Percentiles rank a stretch among this genome's conserved stretches.
Evolutionary conservation across 1,139 yeast genomes (phyloP).

Genomic region (Geotrichum carabidarum): DNA sequence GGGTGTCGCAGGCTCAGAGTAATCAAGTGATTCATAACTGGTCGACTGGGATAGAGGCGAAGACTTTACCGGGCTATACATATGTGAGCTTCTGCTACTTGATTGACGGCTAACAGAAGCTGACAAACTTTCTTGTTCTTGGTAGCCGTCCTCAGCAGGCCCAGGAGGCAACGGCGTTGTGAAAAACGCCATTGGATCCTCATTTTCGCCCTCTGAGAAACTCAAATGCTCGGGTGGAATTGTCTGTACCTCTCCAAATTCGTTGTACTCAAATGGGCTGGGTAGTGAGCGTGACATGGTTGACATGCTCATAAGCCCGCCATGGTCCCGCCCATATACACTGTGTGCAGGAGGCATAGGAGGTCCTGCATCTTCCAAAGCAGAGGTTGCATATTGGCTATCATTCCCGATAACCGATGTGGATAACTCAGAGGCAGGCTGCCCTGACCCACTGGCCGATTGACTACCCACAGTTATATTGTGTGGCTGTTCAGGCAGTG

Average conservation of each 20-base stretch:
- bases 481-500: slow-evolving; percentile 14
- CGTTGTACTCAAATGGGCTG: slow-evolving; percentile 11
- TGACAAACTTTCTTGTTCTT: neutral
- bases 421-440: neutral
- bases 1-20: slow-evolving; percentile 7
- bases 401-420: neutral
- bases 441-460: too few species aligned
- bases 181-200: slow-evolving; percentile 16
- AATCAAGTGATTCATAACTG: slow-evolving; percentile 3
- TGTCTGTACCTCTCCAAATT: slow-evolving; percentile 12
- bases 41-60: slow-evolving; percentile 17
- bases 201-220: slow-evolving; percentile 1
- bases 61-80: slow-evolving; percentile 5
- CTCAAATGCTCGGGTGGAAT: slow-evolving; percentile 18
- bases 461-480: neutral
- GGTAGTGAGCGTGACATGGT: slow-evolving; percentile 8
- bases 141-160: slow-evolving; percentile 1
- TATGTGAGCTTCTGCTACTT: slow-evolving; percentile 3
- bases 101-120: neutral
- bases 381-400: neutral
- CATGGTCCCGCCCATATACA: neutral
- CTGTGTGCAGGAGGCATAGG: slow-evolving; percentile 9
- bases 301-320: slow-evolving; percentile 11
- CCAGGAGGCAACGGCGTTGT: slow-evolving; percentile 15
- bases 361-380: neutral